A percentile compares a stretch with the other conserved stretches of the same genome.
phyloP scores from a whole-genome alignment of 345 rosid species.

The Geranium brycei region DNA sequence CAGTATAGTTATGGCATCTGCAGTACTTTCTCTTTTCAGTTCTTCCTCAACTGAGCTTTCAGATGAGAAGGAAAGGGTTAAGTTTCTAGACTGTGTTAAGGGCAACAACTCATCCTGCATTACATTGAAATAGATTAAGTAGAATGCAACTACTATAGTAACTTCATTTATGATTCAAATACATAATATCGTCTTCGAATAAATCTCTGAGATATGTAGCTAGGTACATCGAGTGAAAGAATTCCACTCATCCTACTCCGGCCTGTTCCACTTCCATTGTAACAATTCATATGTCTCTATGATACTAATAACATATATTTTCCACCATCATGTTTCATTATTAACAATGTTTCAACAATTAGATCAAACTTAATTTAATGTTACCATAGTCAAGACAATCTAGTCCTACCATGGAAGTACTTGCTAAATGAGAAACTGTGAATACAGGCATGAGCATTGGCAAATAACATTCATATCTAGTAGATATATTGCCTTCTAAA shows the following conservation, averaged over 20 bases:
- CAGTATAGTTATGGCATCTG: constrained; percentile 79
- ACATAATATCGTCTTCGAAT: not conserved
- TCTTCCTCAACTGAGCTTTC: constrained; percentile 97
- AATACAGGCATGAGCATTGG: not conserved
- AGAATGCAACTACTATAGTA: not conserved
- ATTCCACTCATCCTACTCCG: not conserved
- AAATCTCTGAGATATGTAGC: not conserved
- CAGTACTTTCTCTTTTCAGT: constrained; percentile 89
- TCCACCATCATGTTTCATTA: not conserved
- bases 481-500: not conserved
- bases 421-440: not conserved
- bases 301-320: no score
- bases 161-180: no score
- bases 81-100: constrained; percentile 52
- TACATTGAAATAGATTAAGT: not conserved
- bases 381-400: not conserved
- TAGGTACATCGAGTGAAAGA: not conserved
- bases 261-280: not conserved
- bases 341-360: no score
- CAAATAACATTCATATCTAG: not conserved
- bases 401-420: not conserved
- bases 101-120: constrained; percentile 75
- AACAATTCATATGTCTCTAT: not conserved
- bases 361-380: not conserved
- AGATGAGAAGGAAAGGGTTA: constrained; percentile 82